Base-by-base conservation (phyloP, 306 rosid species). In the Oemleria cerasiformis region DNA sequence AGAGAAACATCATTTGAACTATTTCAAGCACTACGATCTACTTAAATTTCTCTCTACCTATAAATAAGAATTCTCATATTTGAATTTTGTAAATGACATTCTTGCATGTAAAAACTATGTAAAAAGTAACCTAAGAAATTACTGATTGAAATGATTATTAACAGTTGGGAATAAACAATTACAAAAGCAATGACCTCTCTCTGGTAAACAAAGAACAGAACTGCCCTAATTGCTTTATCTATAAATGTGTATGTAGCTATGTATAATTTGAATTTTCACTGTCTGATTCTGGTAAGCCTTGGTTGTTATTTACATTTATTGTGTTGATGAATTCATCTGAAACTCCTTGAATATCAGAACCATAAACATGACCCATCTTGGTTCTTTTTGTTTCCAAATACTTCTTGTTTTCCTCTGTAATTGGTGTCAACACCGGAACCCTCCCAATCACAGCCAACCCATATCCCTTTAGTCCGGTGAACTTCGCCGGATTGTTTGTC, bases 401-500 rank as follows among this genome's bases (percentile, higher is more conserved):
- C 39, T 40, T 78, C 79, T 80, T 83, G 81, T 92, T 88, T 71
- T 85, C 93, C 51, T 92, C 89, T 0, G 97, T 92, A 58, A 88
- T 90, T 15, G 92, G 88, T 44, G 97, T 90, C 84, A 90, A 15
- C 17, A 92, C 87, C 40, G 97, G 96, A 39, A 92, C 97, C 17
- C 97, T 86, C 8, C 93, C 93, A 21, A 83, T 43, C 49, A 92
- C 90, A 20, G 92, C 96, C 84, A 92, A 80, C 58, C 97, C 93
- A n/a, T 92, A 90, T 14, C 93, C 97, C 76, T 82, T 92, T 34
- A 88, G 80, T 45, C 92, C 97, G 40, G 73, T 64, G 59, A 92
- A 92, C 79, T 92, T 92, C 7, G 98, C 88, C 5, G 96, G 97
- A 36, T 92, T 92, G 82, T 92, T 92, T 0, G 93, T 92, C 97